Conservation (phyloP, 345 rosid species). For the Salix dunnii region DNA sequence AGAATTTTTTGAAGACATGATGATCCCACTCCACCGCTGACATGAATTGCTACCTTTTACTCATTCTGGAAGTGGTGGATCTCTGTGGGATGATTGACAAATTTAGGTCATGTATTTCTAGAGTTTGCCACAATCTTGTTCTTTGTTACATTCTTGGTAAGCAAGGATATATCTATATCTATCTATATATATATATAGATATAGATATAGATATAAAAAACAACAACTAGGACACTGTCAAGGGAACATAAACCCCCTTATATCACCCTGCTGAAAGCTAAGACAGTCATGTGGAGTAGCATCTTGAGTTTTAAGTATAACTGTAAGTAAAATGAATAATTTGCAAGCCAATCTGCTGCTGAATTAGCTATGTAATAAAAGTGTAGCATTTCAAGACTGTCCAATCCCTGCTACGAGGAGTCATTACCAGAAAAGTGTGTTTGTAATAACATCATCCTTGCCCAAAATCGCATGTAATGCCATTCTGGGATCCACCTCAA, state of each 20-base stretch:
- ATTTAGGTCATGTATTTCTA: not conserved
- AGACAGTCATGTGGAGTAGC: not conserved
- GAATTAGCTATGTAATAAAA: not conserved
- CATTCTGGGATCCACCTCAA: not conserved
- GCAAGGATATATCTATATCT: not conserved
- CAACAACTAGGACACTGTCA: not conserved
- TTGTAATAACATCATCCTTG: not conserved
- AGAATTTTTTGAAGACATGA: not conserved
- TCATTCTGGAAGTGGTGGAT: no score
- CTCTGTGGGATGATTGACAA: not conserved
- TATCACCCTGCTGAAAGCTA: not conserved
- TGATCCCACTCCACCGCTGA: not conserved
- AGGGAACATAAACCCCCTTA: not conserved
- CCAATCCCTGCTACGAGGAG: not conserved
- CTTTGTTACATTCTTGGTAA: not conserved
- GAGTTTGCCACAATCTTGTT: not conserved
- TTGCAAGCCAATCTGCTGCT: not conserved
- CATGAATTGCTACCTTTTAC: no score
- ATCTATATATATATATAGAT: no score
- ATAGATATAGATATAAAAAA: not conserved
- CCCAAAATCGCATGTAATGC: not conserved
- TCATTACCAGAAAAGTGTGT: not conserved
- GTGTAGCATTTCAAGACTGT: not conserved
- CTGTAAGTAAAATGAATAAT: not conserved
- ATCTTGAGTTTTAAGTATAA: not conserved